These are phyloP conservation scores for Saccharomycopsis fibuligera DNA, from an alignment of 805 yeast species.

Conservation along the genomic window DNA sequence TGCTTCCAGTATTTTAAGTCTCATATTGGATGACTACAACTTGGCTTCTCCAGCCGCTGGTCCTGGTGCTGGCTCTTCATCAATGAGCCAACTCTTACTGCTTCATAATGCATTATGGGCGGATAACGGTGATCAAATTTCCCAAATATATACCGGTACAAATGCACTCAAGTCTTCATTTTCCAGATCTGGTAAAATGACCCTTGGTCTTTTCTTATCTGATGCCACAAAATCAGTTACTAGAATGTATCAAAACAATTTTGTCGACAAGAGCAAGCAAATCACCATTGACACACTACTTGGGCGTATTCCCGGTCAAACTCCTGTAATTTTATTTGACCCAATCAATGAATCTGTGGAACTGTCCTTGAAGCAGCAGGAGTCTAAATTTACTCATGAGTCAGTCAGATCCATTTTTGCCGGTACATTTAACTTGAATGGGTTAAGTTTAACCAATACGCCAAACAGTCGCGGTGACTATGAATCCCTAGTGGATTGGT, in stretches of 20 bases:
- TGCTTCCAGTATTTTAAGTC: conserved; percentile 62
- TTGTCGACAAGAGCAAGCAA: conserved; percentile 87
- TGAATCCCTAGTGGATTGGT: conserved; percentile 42
- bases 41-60: conserved; percentile 27
- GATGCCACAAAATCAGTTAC: conserved; percentile 96
- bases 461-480: conserved; percentile 3
- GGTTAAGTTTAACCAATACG: conserved; percentile 36
- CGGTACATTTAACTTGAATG: conserved; percentile 88
- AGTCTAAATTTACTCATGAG: conserved; percentile 50
- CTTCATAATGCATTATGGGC: conserved; percentile 91
- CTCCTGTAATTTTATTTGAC: conserved; percentile 70
- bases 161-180: conserved; percentile 94
- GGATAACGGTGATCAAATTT: conserved; percentile 94
- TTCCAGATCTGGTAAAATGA: conserved; percentile 82
- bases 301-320: conserved; percentile 72
- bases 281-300: conserved; percentile 79
- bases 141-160: conserved; percentile 95
- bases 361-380: conserved; percentile 44
- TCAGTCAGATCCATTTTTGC: conserved; percentile 59
- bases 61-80: conserved; percentile 21
- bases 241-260: conserved; percentile 91
- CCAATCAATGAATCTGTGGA: conserved; percentile 85
- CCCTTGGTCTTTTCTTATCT: conserved; percentile 91
- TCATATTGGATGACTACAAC: conserved; percentile 39
- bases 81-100: background rate